Evolutionary conservation across 1,284 basidiomycete species (phyloP), one percentile per base, ranked within the genome.

Genomic region (Athelia psychrophila): DNA sequence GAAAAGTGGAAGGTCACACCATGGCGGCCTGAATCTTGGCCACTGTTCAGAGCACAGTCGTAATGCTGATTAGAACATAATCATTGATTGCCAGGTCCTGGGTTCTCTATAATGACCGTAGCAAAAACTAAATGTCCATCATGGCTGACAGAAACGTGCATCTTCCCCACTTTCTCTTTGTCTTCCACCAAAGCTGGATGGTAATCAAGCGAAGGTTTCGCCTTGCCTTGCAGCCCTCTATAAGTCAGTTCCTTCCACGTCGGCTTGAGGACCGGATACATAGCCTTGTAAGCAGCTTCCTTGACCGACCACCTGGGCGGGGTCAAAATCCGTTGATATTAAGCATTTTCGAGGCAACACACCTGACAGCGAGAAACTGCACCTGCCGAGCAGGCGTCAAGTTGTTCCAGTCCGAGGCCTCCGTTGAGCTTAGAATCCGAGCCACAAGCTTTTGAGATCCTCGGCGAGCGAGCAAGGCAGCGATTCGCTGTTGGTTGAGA

Each of bases 201-300:
- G 55, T 78, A 84, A 38, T 65, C 54, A 23, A 90, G 67, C 0
- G 56, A 49, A 18, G 87, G 87, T 56, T 87, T 88, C 19, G 67
- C 64, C 27, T 60, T 59, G 33, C 50, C 53, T 19, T 54, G 62
- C 19, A 75, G 60, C 27, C 72, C 61, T 49, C 61, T 65, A 54
- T 82, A 85, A 2, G 80, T 80, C 49, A 95, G 68, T 30, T 93
- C 83, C 62, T 91, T 88, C 92, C 92, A 95, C 2, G 79, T 81
- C n/a, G 88, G 80, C 19, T 66, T 71, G 38, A 78, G 62, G 22
- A 60, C 54, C 2, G 89, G 86, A 60, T 84, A 92, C 51, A 94
- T 63, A 0, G 94, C 91, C 66, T 97, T 96, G 74, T 94, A 95
- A 0, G 88, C 84, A 0, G 94, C 91, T 71, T 96, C 94, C 64